Conservation (phyloP, 2,329 filamentous ascomycete genomes). For the Xylaria sp. region DNA sequence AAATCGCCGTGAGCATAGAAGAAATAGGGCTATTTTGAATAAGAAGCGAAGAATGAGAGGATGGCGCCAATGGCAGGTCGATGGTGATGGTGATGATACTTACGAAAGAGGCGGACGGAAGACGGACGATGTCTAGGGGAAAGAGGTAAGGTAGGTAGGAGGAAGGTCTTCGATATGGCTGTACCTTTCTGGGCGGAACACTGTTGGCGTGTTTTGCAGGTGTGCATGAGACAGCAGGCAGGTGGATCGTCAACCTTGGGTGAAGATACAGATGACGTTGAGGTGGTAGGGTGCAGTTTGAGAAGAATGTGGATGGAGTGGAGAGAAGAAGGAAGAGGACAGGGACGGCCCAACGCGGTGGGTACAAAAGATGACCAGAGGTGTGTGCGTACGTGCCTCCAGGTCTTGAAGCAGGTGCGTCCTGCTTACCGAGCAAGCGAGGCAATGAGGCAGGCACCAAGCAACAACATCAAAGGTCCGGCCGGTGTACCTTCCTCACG, state of each 20-base stretch:
- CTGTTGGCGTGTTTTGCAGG: too few relatives aligned
- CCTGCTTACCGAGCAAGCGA: not conserved
- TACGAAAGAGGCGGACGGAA: not conserved
- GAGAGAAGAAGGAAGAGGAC: not conserved
- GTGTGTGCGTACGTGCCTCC: not conserved
- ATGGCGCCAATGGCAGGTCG: too few relatives aligned
- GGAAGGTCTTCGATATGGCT: not conserved
- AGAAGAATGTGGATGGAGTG: too few relatives aligned
- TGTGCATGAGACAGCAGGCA: too few relatives aligned
- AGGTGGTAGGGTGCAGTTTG: too few relatives aligned
- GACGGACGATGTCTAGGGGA: not conserved
- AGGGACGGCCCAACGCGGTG: not conserved
- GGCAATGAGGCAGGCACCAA: not conserved
- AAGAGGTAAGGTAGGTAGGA: not conserved
- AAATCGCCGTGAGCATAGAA: not conserved
- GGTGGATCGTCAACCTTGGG: too few relatives aligned
- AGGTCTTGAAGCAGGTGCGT: not conserved
- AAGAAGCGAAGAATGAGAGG: too few relatives aligned
- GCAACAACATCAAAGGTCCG: not conserved
- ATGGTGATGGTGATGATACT: too few relatives aligned
- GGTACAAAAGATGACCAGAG: too few relatives aligned
- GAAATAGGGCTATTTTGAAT: not conserved
- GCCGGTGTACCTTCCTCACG: not conserved
- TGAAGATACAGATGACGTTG: too few relatives aligned
- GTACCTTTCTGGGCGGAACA: too few relatives aligned